Evolutionary conservation across 306 rosid genomes (phyloP), one percentile per base, ranked within the genome.

Genomic region (Citrullus amarus): DNA sequence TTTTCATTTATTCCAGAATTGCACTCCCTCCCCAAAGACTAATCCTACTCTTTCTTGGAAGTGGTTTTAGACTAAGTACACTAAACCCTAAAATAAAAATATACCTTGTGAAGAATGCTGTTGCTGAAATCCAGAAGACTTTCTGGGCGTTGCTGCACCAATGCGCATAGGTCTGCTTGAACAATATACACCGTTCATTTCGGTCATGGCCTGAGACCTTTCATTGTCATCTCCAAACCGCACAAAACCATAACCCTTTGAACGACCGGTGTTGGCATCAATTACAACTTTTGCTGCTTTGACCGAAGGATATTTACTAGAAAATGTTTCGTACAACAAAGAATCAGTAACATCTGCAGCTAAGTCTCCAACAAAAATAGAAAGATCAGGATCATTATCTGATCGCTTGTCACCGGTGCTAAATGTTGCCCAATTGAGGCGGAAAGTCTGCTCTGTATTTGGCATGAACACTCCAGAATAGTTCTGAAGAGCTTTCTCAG

Each of bases 201-300:
- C 97, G 77, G 86, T 81, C 93, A 93, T 84, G 70, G 98, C 97
- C 71, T 88, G 90, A 11, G 93, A 84, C 84, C 97, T 86, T 82
- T 93, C 98, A 65, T 63, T 87, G 75, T 93, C 98, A 74, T 93
- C 97, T 69, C 92, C 98, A 82, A 93, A 93, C 91, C 98, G 88
- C 82, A 93, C 98, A 87, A 93, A 93, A 79, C 98, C 98, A 61
- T 93, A 93, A 61, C 98, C 98, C 91, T 93, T 93, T 78, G 98
- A 91, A 78, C 97, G 97, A 25, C 97, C 96, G 60, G 98, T 91
- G 78, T 81, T 93, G 84, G 97, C 92, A 88, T 93, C 98, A 87
- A 93, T 83, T 79, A 93, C 98, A 88, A 93, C 98, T 87, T 93
- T 93, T 46, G 98, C 96, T 68, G 91, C 96, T 68, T 91, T 93